These are phyloP conservation scores for Phytopythium kandeliae DNA, from an alignment of 352 stramenopile genomes.

Conservation along the genomic window DNA sequence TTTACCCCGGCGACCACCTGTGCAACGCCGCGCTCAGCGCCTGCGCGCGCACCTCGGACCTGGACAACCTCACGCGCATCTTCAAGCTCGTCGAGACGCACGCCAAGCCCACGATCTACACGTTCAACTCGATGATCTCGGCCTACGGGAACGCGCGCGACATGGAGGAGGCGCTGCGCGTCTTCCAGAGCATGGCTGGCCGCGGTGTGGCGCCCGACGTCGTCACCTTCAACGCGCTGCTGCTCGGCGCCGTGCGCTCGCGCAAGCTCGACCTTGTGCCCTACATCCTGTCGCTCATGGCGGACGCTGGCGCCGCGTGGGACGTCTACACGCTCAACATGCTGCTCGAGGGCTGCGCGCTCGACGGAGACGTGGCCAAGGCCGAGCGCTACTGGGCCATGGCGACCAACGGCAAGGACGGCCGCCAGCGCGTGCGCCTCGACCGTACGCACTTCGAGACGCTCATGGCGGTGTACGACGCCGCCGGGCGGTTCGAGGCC, in stretches of 20 bases:
- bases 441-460: constrained; percentile 73
- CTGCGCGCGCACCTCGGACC: constrained; percentile 54
- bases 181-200: constrained; percentile 40
- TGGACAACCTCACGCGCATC: constrained; percentile 52
- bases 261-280: constrained; percentile 44
- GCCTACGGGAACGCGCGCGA: constrained; percentile 63
- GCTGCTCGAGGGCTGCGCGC: constrained; percentile 56
- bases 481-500: constrained; percentile 42
- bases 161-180: constrained; percentile 53
- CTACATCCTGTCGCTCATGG: constrained; percentile 49
- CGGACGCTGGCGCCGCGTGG: constrained; percentile 39
- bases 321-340: constrained; percentile 76
- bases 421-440: constrained; percentile 31
- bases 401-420: constrained; percentile 21
- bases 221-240: constrained; percentile 69
- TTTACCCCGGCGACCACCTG: constrained; percentile 68
- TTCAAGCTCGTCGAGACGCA: constrained; percentile 58
- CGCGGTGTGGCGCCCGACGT: constrained; percentile 33
- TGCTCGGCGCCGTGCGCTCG: constrained; percentile 50
- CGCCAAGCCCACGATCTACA: constrained; percentile 57
- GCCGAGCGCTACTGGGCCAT: constrained; percentile 56
- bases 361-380: constrained; percentile 29
- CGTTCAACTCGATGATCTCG: constrained; percentile 81
- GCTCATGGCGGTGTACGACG: constrained; percentile 64
- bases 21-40: constrained; percentile 66